A percentile compares a stretch with the other conserved stretches of the same genome.
Conservation (phyloP, 2,329 filamentous ascomycete genomes). For the Escovopsis sp. region DNA sequence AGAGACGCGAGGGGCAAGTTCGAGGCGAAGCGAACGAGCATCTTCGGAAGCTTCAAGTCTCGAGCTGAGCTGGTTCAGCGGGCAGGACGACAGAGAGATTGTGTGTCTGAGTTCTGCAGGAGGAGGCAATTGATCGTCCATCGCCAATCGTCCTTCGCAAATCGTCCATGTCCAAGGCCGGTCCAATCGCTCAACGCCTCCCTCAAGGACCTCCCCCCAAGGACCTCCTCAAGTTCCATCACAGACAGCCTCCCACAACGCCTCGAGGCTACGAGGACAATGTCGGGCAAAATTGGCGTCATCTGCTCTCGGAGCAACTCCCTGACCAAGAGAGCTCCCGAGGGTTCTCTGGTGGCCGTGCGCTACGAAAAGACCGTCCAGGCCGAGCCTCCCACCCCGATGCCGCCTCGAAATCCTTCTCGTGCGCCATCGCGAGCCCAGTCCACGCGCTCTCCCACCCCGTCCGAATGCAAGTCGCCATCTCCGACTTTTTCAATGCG, state of each 20-base stretch:
- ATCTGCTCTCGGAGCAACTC: conserved; percentile 28
- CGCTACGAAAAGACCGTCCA: conserved; percentile 47
- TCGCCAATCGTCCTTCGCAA: too few species aligned
- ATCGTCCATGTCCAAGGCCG: background rate
- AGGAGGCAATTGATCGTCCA: too few species aligned
- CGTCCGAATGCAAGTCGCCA: background rate
- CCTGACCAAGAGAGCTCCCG: conserved; percentile 19
- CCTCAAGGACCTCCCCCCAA: background rate
- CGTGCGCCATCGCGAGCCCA: conserved; percentile 13
- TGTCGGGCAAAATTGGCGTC: conserved; percentile 23
- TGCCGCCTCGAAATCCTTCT: conserved; percentile 29
- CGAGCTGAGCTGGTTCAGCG: too few species aligned
- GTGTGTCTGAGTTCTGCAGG: too few species aligned
- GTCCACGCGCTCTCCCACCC: conserved; percentile 8
- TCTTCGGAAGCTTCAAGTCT: too few species aligned
- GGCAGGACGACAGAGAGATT: too few species aligned
- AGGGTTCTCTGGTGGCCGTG: conserved; percentile 36
- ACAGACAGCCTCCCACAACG: background rate
- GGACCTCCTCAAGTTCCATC: background rate
- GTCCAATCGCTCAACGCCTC: background rate
- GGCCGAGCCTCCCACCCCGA: conserved; percentile 41
- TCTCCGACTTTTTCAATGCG: conserved; percentile 5
- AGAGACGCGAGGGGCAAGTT: too few species aligned
- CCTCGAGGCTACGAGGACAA: conserved; percentile 1
- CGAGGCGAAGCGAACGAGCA: too few species aligned